Evolutionary conservation across 1,284 basidiomycete genomes (phyloP).

Genomic region (Pseudozyma pruni): DNA sequence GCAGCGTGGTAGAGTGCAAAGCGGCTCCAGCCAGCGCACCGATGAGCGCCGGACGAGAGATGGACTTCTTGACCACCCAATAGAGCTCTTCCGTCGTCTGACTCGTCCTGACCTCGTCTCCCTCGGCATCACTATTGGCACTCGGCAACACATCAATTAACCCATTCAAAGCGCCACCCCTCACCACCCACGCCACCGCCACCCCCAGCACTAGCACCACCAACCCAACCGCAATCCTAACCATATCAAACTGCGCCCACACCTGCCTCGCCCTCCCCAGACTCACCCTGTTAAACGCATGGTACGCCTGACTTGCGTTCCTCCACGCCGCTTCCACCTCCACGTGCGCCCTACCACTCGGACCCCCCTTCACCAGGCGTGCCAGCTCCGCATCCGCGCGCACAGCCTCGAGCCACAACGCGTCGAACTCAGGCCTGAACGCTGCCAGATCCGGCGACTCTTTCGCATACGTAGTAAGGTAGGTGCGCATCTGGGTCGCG

Average conservation of each 20-base stretch:
- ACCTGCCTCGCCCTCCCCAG: conserved; percentile 80
- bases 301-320: conserved; percentile 48
- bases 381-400: conserved; percentile 50
- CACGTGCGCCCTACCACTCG: not conserved
- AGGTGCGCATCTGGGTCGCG: conserved; percentile 79
- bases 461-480: conserved; percentile 79
- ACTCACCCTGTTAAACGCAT: conserved; percentile 75
- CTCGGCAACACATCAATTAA: conserved; percentile 7
- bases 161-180: conserved; percentile 14
- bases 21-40: not conserved
- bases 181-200: conserved; percentile 18
- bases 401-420: conserved; percentile 45
- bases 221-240: conserved; percentile 78
- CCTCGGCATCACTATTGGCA: not conserved
- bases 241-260: conserved; percentile 93
- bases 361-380: not conserved
- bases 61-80: not conserved
- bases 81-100: conserved; percentile 22
- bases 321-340: conserved; percentile 21
- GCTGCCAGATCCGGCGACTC: conserved; percentile 75
- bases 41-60: conserved; percentile 1
- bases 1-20: not conserved
- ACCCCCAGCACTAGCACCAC: conserved; percentile 66
- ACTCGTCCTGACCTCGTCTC: conserved; percentile 4
- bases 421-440: conserved; percentile 60